Conservation (phyloP, 148 eudicot genomes). For the Amaranthus palmeri region DNA sequence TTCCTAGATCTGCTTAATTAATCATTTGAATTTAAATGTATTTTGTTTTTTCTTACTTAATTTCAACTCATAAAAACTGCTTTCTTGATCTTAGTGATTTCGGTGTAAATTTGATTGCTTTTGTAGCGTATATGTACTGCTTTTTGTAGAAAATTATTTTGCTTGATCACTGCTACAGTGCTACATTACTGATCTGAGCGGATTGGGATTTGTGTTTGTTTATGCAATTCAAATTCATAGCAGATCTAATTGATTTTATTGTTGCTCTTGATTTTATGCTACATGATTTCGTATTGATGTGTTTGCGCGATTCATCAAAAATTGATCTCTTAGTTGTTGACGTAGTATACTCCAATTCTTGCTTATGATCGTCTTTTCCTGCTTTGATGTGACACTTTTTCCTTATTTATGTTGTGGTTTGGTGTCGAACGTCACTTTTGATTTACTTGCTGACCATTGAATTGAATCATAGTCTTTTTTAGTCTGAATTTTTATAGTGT, state of each 20-base stretch:
- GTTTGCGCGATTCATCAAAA: not conserved
- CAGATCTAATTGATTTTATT: too few species aligned
- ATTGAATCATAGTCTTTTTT: not conserved
- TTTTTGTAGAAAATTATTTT: not conserved
- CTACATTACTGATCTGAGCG: slow-evolving; percentile 8
- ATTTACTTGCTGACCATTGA: slow-evolving; percentile 1
- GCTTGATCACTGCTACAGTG: not conserved
- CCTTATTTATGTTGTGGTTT: not conserved
- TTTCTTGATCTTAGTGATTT: slow-evolving; percentile 12
- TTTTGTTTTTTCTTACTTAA: too few species aligned
- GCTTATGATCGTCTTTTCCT: not conserved
- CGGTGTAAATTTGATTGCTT: not conserved
- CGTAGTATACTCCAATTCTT: not conserved
- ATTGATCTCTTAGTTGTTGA: not conserved
- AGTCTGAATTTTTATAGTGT: not conserved
- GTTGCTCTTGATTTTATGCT: not conserved
- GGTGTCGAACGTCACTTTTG: too few species aligned
- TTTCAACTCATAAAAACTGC: not conserved
- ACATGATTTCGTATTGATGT: not conserved
- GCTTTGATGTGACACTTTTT: not conserved
- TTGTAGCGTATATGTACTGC: not conserved
- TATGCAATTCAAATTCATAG: not conserved
- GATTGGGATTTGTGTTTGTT: not conserved
- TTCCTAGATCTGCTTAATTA: slow-evolving; percentile 26
- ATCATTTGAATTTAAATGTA: not conserved